These are phyloP conservation scores for Pulveroboletus sp. DNA, from an alignment of 768 basidiomycete genomes.

Conservation along the genomic window DNA sequence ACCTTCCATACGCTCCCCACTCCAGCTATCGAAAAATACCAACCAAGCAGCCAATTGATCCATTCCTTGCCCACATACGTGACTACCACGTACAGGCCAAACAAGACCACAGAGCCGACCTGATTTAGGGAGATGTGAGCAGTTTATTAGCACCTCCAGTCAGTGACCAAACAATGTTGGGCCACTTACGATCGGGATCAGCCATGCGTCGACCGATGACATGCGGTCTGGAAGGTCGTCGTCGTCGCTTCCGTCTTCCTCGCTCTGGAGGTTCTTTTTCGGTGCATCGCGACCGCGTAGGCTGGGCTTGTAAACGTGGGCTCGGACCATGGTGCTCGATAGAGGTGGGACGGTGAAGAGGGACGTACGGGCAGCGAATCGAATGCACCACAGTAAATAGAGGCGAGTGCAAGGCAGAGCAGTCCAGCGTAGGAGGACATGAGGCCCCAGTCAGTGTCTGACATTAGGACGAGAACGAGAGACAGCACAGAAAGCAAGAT, in stretches of 20 bases:
- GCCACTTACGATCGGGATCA: slow-evolving; percentile 65
- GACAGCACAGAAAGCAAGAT: background rate
- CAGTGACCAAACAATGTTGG: background rate
- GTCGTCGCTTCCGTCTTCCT: slow-evolving; percentile 47
- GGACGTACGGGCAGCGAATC: slow-evolving; percentile 60
- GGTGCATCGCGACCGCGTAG: background rate
- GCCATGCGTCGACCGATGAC: slow-evolving; percentile 65
- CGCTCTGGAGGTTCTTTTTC: slow-evolving; percentile 23
- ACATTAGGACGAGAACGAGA: slow-evolving; percentile 3
- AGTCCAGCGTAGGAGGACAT: slow-evolving; percentile 67
- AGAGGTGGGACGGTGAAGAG: background rate
- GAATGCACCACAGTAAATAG: slow-evolving; percentile 67
- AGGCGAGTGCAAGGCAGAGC: slow-evolving; percentile 55
- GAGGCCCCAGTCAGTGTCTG: slow-evolving; percentile 48
- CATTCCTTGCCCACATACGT: slow-evolving; percentile 75
- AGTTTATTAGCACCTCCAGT: no score
- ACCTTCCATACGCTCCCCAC: slow-evolving; percentile 68
- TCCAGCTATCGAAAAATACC: slow-evolving; percentile 67
- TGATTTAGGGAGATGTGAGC: slow-evolving; percentile 20
- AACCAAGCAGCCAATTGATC: slow-evolving; percentile 76
- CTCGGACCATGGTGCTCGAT: background rate
- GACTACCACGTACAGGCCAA: slow-evolving; percentile 65
- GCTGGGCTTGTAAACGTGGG: slow-evolving; percentile 5
- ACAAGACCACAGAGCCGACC: slow-evolving; percentile 66
- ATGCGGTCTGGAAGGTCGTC: slow-evolving; percentile 55